Evolutionary conservation across 331 rosid species (phyloP).

Genomic region (Acacia concinna): DNA sequence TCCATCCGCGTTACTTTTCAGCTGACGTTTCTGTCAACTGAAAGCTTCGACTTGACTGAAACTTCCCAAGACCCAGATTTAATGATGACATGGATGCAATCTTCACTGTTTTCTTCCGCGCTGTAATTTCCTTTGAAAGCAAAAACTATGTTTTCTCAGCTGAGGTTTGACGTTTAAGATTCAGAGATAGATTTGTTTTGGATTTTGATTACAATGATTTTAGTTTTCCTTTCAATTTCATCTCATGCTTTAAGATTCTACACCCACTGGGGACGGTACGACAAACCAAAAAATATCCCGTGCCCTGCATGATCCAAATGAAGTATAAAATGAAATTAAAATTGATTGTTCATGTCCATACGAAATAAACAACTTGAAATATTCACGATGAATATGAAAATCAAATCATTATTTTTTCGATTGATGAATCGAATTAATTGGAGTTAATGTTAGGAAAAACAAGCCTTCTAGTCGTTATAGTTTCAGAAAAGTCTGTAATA

Average conservation of each 20-base stretch:
- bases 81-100: conserved; percentile 24
- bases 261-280: too few species aligned
- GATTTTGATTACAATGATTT: conserved; percentile 27
- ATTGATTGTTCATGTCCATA: too few species aligned
- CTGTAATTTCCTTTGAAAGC: not conserved
- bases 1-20: conserved; percentile 60
- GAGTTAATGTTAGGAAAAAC: not conserved
- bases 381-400: not conserved
- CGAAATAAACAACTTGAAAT: not conserved
- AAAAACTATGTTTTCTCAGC: conserved; percentile 23
- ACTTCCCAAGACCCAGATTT: conserved; percentile 34
- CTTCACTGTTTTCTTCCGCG: conserved; percentile 22
- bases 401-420: too few species aligned
- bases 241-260: not conserved
- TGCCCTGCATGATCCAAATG: too few species aligned
- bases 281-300: too few species aligned
- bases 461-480: not conserved
- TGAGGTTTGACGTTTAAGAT: not conserved
- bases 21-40: conserved; percentile 81
- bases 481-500: not conserved
- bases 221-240: not conserved
- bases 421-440: too few species aligned
- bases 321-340: too few species aligned
- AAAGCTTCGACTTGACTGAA: conserved; percentile 28
- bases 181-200: conserved; percentile 28